phyloP scores from a whole-genome alignment of 371 early-diverging fungal genomes.

The Dinochytrium kinnereticum region DNA sequence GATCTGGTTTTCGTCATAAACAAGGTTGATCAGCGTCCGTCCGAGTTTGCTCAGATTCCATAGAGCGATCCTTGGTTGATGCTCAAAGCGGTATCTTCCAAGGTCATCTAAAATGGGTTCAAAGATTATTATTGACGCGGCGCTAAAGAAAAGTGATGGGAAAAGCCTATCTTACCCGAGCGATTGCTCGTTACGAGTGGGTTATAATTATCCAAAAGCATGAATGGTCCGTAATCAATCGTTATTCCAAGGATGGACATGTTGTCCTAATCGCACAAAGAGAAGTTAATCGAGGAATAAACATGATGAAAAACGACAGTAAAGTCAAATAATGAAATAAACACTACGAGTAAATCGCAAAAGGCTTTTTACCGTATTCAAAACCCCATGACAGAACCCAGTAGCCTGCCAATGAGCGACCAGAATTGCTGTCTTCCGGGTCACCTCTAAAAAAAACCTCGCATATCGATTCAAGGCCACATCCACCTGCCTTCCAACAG shows the following conservation, averaged over 20 bases:
- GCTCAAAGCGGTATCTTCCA: conserved; percentile 76
- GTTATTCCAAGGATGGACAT: conserved; percentile 86
- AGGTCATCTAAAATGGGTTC: conserved; percentile 29
- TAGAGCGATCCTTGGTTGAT: conserved; percentile 83
- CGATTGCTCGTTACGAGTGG: conserved; percentile 79
- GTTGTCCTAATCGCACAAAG: conserved; percentile 61
- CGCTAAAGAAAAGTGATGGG: conserved; percentile 50
- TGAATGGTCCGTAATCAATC: conserved; percentile 86
- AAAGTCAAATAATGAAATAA: no score
- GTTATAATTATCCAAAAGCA: conserved; percentile 82
- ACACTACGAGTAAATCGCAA: no score
- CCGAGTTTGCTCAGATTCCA: conserved; percentile 83
- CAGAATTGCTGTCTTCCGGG: conserved; percentile 73
- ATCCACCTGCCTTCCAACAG: conserved; percentile 24
- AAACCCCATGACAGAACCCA: conserved; percentile 72
- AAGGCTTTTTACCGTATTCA: conserved; percentile 84
- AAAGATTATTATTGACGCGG: no score
- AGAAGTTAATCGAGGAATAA: no score
- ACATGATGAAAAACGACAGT: no score
- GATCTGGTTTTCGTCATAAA: conserved; percentile 59
- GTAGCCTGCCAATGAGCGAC: conserved; percentile 88
- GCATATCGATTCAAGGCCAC: conserved; percentile 62
- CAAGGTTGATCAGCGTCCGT: conserved; percentile 68
- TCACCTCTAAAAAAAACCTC: conserved; percentile 65
- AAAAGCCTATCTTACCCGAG: conserved; percentile 58